phyloP scores from a whole-genome alignment of 331 rosid genomes.

The Ulmus americana region DNA sequence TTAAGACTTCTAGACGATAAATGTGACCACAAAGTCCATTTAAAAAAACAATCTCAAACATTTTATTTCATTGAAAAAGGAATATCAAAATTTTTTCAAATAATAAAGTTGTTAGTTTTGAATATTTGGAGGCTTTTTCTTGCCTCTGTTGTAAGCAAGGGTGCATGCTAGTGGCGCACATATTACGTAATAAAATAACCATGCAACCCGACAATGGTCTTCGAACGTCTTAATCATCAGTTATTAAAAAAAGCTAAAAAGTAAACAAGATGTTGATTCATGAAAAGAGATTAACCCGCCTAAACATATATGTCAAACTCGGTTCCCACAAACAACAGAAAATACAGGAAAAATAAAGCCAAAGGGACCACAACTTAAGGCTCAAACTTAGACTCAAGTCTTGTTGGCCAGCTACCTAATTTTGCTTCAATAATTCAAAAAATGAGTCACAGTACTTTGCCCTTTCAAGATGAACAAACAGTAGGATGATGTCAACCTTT shows the following conservation, averaged over 20 bases:
- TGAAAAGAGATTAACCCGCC: slow-evolving; percentile 17
- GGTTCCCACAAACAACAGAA: slow-evolving; percentile 24
- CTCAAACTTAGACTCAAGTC: slow-evolving; percentile 23
- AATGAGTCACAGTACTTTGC: slow-evolving; percentile 3
- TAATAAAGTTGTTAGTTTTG: no score
- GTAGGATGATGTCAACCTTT: not conserved
- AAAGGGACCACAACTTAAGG: slow-evolving; percentile 29
- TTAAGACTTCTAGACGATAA: no score
- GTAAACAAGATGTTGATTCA: slow-evolving; percentile 11
- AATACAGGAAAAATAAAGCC: slow-evolving; percentile 11
- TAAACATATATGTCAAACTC: slow-evolving; percentile 22
- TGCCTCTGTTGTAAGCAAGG: not conserved
- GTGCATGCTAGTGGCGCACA: not conserved
- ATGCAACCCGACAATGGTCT: slow-evolving; percentile 3
- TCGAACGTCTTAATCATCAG: slow-evolving; percentile 11
- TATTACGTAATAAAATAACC: slow-evolving; percentile 1
- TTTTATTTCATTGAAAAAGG: no score
- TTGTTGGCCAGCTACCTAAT: slow-evolving; percentile 11
- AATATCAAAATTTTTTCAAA: no score
- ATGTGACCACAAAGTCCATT: no score
- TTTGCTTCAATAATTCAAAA: slow-evolving; percentile 37
- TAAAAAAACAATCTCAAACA: no score
- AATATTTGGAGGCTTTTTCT: no score
- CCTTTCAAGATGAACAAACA: slow-evolving; percentile 1
- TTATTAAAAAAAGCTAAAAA: slow-evolving; percentile 11